Conservation (phyloP, 768 basidiomycete species). For the Lactarius indigo region DNA sequence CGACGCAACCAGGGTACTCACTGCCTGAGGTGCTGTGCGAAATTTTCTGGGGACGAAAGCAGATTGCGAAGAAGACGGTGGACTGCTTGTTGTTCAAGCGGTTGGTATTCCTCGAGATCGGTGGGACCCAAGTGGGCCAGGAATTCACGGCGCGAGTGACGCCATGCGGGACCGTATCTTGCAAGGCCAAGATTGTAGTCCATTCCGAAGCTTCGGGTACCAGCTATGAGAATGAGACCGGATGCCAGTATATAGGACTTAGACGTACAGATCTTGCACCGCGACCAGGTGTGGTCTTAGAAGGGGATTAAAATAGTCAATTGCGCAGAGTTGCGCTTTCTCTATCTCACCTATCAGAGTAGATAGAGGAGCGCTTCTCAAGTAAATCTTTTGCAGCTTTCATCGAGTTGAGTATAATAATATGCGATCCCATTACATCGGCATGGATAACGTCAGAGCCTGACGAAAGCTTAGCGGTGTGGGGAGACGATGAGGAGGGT, state of each 20-base stretch:
- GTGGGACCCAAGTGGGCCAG: background rate
- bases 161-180: background rate
- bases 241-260: background rate
- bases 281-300: background rate
- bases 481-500: background rate
- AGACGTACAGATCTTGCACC: background rate
- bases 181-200: background rate
- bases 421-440: background rate
- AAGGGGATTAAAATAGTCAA: too few species aligned
- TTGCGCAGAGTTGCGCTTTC: too few species aligned
- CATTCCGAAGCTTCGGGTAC: background rate
- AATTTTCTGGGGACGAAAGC: background rate
- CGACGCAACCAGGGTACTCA: background rate
- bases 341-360: slow-evolving; percentile 3
- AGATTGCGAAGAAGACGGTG: background rate
- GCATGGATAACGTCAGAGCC: background rate
- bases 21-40: background rate
- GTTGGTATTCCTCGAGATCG: background rate
- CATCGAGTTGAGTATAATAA: background rate
- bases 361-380: background rate
- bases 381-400: background rate
- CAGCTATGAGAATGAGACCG: background rate
- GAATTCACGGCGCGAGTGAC: background rate
- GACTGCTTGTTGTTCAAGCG: background rate
- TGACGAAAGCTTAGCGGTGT: background rate